Percentiles rank a stretch among this genome's conserved stretches.
phyloP scores from a whole-genome alignment of 108 stramenopile species.

The Pseudonitzschia pungens region DNA sequence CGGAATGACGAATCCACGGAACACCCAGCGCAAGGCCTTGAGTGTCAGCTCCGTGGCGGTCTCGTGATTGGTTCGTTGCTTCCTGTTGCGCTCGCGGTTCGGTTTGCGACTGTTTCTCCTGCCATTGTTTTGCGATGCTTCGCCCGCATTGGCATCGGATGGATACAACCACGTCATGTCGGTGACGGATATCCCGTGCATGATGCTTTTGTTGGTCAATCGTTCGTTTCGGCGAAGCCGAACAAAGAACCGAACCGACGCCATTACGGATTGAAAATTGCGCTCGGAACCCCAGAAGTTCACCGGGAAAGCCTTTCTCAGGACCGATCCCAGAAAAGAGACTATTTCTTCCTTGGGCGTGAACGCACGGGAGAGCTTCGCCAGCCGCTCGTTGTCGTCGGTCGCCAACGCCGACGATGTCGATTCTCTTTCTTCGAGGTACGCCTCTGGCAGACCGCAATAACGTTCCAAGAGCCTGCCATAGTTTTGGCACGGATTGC shows the following conservation, averaged over 20 bases:
- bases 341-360: conserved; percentile 48
- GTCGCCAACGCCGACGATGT: background rate
- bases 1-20: conserved; percentile 66
- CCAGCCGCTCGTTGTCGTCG: conserved; percentile 9
- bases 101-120: background rate
- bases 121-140: background rate
- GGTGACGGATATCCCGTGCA: conserved; percentile 62
- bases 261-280: conserved; percentile 54
- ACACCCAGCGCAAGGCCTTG: conserved; percentile 68
- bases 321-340: conserved; percentile 50
- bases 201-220: conserved; percentile 58
- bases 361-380: conserved; percentile 36
- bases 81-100: background rate
- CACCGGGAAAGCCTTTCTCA: conserved; percentile 58
- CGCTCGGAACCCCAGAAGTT: conserved; percentile 75
- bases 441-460: conserved; percentile 48
- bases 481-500: conserved; percentile 53
- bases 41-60: conserved; percentile 39
- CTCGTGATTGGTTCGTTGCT: conserved; percentile 49
- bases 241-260: conserved; percentile 50
- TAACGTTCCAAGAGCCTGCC: conserved; percentile 55
- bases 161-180: conserved; percentile 66
- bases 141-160: background rate
- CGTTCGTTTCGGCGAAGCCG: conserved; percentile 66
- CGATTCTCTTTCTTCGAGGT: background rate